Conservation (phyloP, 768 basidiomycete genomes). For the Amanita subjunquillea region DNA sequence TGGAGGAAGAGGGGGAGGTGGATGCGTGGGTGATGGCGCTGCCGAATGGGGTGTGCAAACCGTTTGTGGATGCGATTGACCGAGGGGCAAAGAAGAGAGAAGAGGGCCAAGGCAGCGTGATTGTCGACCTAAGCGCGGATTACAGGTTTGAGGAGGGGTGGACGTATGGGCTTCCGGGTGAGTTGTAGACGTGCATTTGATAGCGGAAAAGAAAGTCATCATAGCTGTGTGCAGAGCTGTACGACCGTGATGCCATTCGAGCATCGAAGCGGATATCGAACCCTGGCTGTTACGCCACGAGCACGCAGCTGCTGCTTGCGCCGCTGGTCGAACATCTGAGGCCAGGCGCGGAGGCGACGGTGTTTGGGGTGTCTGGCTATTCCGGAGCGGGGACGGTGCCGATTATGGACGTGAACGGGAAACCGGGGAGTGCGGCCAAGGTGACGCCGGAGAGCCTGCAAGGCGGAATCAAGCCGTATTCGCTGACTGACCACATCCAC, state of each 20-base stretch:
- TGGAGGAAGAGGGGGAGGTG: conserved; percentile 86
- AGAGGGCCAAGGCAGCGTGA: conserved; percentile 51
- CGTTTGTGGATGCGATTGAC: conserved; percentile 93
- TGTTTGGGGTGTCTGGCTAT: conserved; percentile 92
- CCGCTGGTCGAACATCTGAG: conserved; percentile 73
- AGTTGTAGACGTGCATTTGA: conserved; percentile 28
- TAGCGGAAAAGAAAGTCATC: conserved; percentile 9
- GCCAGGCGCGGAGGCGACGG: conserved; percentile 55
- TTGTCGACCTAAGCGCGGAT: conserved; percentile 92
- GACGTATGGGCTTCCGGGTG: conserved; percentile 99
- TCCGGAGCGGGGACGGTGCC: conserved; percentile 89
- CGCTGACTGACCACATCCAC: conserved; percentile 96
- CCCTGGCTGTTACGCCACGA: conserved; percentile 96
- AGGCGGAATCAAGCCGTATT: conserved; percentile 74
- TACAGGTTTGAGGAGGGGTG: conserved; percentile 91
- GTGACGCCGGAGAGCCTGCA: conserved; percentile 65
- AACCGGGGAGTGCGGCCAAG: conserved; percentile 72
- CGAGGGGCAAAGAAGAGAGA: conserved; percentile 51
- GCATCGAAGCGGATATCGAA: conserved; percentile 84
- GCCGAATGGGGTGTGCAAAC: conserved; percentile 95
- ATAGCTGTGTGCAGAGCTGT: conserved; percentile 59
- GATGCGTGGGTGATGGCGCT: conserved; percentile 99
- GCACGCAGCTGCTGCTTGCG: conserved; percentile 83
- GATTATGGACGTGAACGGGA: conserved; percentile 56
- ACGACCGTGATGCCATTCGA: conserved; percentile 61